phyloP scores from a whole-genome alignment of 768 basidiomycete species.

The Rhodotorula paludigena region DNA sequence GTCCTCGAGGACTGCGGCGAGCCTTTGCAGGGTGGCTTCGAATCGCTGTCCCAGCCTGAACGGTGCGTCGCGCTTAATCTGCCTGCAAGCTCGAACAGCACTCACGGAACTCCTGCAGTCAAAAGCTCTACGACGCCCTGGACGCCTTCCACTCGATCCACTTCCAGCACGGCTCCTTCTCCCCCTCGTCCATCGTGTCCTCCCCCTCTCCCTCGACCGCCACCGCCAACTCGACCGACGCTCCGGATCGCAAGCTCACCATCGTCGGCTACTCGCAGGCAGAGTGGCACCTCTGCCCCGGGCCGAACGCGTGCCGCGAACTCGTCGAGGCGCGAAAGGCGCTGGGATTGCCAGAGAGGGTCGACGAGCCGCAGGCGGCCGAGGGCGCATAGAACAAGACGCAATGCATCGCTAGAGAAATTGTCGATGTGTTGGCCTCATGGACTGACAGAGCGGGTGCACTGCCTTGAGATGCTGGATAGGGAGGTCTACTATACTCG shows the following conservation, averaged over 20 bases:
- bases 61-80: neutral
- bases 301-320: conserved; percentile 11
- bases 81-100: fast-evolving
- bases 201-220: neutral
- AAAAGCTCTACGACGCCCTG: conserved; percentile 16
- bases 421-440: too few relatives aligned
- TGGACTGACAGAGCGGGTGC: too few relatives aligned
- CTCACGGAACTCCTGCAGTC: neutral
- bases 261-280: conserved; percentile 29
- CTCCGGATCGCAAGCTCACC: neutral
- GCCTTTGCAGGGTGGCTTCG: conserved; percentile 16
- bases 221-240: neutral
- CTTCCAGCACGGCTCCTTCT: conserved; percentile 29
- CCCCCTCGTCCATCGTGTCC: conserved; percentile 26
- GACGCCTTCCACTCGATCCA: conserved; percentile 26
- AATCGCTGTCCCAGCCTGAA: conserved; percentile 1
- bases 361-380: too few relatives aligned
- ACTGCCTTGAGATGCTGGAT: too few relatives aligned
- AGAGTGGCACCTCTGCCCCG: conserved; percentile 28
- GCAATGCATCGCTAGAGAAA: too few relatives aligned
- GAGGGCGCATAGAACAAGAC: too few relatives aligned
- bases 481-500: too few relatives aligned
- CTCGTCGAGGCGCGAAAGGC: conserved; percentile 22
- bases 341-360: too few relatives aligned
- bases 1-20: conserved; percentile 26